These are phyloP conservation scores for Aschersonia sp. DNA, from an alignment of 2,329 filamentous ascomycete genomes.

Conservation along the genomic window DNA sequence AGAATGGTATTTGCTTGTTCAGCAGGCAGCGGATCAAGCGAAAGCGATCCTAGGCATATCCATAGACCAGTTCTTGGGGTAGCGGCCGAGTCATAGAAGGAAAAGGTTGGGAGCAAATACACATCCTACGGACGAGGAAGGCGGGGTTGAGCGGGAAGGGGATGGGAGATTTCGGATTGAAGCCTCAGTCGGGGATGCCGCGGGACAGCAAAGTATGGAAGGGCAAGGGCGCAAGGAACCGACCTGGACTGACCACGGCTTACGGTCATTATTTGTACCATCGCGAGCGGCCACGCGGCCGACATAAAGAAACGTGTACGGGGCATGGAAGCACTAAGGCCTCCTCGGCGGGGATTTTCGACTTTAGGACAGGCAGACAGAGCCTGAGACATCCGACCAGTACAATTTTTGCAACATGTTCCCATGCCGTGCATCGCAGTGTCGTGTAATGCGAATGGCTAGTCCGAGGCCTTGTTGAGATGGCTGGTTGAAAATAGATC, in stretches of 20 bases:
- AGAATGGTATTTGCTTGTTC: too few relatives aligned
- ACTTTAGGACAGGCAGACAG: neutral
- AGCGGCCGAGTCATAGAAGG: too few relatives aligned
- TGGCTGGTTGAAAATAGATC: neutral
- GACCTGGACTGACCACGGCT: neutral
- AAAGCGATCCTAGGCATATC: too few relatives aligned
- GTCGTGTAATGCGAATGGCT: neutral
- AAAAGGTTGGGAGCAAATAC: too few relatives aligned
- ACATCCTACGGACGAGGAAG: too few relatives aligned
- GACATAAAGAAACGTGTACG: neutral
- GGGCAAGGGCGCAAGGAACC: neutral
- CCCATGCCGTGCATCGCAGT: neutral
- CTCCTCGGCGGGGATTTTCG: neutral
- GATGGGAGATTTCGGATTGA: too few relatives aligned
- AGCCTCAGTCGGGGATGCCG: too few relatives aligned
- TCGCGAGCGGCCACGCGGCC: constrained; percentile 1
- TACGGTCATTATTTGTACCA: constrained; percentile 3
- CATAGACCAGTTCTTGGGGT: too few relatives aligned
- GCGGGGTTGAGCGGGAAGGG: too few relatives aligned
- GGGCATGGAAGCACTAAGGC: neutral
- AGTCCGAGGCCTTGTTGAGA: neutral
- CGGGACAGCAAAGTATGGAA: neutral
- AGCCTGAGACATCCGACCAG: neutral
- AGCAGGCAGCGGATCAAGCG: too few relatives aligned
- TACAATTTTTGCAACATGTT: neutral